Conservation (phyloP, 352 stramenopile genomes). For the Aphanomyces invadans region DNA sequence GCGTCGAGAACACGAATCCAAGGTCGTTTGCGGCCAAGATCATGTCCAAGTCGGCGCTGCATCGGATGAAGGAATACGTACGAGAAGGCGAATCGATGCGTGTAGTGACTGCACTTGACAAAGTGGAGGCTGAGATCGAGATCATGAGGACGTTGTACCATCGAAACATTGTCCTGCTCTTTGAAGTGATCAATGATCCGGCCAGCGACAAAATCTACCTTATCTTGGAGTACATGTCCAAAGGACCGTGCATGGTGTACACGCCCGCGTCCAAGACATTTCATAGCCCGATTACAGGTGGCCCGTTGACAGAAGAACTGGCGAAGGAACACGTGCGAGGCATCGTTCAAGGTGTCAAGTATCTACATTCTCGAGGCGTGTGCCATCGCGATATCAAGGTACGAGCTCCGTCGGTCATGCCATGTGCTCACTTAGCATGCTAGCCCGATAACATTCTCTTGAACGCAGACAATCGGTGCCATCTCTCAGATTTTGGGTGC, state of each 20-base stretch:
- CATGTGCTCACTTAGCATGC: no score
- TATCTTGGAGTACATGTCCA: conserved; percentile 80
- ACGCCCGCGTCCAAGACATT: conserved; percentile 58
- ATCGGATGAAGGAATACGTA: conserved; percentile 74
- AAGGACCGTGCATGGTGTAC: conserved; percentile 78
- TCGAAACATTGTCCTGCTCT: conserved; percentile 85
- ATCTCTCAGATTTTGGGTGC: conserved; percentile 85
- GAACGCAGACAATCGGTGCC: conserved; percentile 65
- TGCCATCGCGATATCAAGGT: conserved; percentile 89
- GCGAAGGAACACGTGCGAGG: conserved; percentile 58
- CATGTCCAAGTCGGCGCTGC: conserved; percentile 66
- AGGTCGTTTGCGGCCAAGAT: conserved; percentile 73
- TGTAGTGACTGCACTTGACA: conserved; percentile 70
- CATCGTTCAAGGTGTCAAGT: conserved; percentile 70
- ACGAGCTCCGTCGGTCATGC: no score
- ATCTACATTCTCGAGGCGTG: conserved; percentile 63
- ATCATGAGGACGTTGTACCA: conserved; percentile 87
- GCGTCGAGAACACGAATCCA: conserved; percentile 29
- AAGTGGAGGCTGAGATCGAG: conserved; percentile 71
- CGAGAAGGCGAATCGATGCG: conserved; percentile 39
- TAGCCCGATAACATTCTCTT: conserved; percentile 85
- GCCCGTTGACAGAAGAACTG: conserved; percentile 48
- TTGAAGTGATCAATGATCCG: conserved; percentile 84
- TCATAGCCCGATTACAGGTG: conserved; percentile 46
- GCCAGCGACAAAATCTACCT: conserved; percentile 75